Base-by-base conservation (phyloP, 805 yeast species). In the Ogataea nitratoaversa region DNA sequence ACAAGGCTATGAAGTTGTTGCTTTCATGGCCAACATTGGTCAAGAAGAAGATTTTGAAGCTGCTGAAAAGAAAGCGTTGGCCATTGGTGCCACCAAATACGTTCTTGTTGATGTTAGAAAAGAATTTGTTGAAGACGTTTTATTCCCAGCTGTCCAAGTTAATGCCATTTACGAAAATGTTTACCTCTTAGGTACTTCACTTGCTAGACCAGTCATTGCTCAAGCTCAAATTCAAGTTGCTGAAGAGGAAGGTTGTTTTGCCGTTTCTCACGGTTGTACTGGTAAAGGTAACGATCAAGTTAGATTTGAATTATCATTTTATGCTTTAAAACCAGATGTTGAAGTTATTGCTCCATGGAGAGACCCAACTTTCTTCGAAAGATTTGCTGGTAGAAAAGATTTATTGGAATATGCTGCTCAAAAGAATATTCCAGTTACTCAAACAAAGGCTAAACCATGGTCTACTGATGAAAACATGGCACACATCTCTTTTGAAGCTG, bases 271-370 rank as follows among this genome's bases (percentile, higher is more conserved):
- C 68, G 99, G 99, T 50, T 93, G 99, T 73, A 93, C 99, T 53
- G 99, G 99, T 72, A 93, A 93, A 74, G 99, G 99, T 72, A 93
- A 93, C 66, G 99, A 93, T 69, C 99, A 93, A 73, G 97, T 93
- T 52, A 84, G 99, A 71, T 93, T 93, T 65, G 99, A 93, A 72
- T 75, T 93, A 47, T 83, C 95, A 8, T 93, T 93, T 77, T 93
- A 93, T 68, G 99, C 98, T 28, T 79, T 93, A 67, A 90, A 93
- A 72, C 99, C 99, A 32, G 98, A 90, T 61, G 95, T 93, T 55
- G 73, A 78, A 62, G 96, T 88, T 55, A 91, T 93, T 70, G 96
- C 99, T 32, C 99, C 99, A 66, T 93, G 99, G 99, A 87, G 99
- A 79, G 86, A 85, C 64, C 99, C 99, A 24, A 84, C 60, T 29